Conservation (phyloP, 1,284 basidiomycete genomes). For the Sanguinoderma infundibulare region DNA sequence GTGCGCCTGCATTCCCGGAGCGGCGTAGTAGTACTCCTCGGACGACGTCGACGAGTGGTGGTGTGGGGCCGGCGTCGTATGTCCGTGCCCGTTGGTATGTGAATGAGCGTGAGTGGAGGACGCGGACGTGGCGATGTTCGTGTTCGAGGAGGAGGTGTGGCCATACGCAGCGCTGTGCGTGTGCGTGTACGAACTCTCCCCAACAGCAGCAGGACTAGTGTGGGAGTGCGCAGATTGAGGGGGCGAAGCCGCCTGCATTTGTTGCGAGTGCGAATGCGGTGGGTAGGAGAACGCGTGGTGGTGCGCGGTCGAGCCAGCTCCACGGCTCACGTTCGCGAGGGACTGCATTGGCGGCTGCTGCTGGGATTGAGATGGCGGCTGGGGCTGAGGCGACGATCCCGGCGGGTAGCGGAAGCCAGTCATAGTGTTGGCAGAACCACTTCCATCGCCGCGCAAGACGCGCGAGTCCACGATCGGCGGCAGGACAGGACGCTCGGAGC, state of each 20-base stretch:
- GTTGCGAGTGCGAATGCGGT: slow-evolving; percentile 8
- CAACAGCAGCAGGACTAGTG: background rate
- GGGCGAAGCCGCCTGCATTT: slow-evolving; percentile 4
- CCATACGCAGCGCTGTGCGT: background rate
- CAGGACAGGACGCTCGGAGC: slow-evolving; percentile 29
- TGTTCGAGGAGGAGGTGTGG: background rate
- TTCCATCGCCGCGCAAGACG: slow-evolving; percentile 15
- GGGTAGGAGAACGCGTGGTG: slow-evolving; percentile 22
- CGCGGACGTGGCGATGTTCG: background rate
- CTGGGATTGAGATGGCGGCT: slow-evolving; percentile 5
- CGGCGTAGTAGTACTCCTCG: slow-evolving; percentile 12
- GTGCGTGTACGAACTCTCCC: background rate
- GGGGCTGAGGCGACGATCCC: slow-evolving; percentile 9
- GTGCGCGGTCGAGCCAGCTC: slow-evolving; percentile 2
- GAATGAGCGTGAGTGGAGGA: no score
- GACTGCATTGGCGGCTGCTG: slow-evolving; percentile 11
- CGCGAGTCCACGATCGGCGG: slow-evolving; percentile 29
- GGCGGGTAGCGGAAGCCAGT: slow-evolving; percentile 10
- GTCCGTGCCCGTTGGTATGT: background rate
- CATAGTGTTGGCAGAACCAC: background rate
- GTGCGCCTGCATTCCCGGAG: slow-evolving; percentile 2
- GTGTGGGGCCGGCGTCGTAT: background rate
- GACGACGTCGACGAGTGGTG: background rate
- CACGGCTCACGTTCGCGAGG: slow-evolving; percentile 14
- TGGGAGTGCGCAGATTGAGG: slow-evolving; percentile 3